Evolutionary conservation across 2,329 filamentous ascomycete species (phyloP).

Genomic region (Verticillium dahliae): DNA sequence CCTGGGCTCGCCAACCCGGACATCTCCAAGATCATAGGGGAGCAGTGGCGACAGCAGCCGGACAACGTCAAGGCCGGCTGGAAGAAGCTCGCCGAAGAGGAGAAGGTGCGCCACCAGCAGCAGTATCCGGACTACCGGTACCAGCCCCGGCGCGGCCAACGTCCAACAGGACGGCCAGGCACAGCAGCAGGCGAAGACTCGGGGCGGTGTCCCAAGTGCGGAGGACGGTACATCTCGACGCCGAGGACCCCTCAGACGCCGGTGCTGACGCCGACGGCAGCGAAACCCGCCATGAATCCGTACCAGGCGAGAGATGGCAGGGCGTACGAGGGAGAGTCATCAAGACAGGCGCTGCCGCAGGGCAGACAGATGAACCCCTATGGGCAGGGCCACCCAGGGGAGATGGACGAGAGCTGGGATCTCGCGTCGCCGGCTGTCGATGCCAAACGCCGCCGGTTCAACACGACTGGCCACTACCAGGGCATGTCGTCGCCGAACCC

Average conservation of each 20-base stretch:
- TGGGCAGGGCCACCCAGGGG: conserved; percentile 14
- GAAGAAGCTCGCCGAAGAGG: conserved; percentile 87
- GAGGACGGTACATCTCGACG: conserved; percentile 59
- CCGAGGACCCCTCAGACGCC: conserved; percentile 52
- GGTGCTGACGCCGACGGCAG: conserved; percentile 27
- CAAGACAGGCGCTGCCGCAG: conserved; percentile 5
- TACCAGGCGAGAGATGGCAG: conserved; percentile 4
- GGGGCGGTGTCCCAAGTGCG: conserved; percentile 64
- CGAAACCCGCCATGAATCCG: conserved; percentile 15
- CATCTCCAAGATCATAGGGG: conserved; percentile 94
- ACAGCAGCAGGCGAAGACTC: conserved; percentile 38
- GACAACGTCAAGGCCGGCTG: conserved; percentile 74
- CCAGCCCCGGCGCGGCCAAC: conserved; percentile 66
- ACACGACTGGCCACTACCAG: conserved; percentile 30
- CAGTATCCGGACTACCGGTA: conserved; percentile 95
- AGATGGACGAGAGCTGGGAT: conserved; percentile 29
- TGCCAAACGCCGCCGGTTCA: conserved; percentile 56
- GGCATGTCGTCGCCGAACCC: conserved; percentile 11
- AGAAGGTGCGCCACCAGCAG: conserved; percentile 81
- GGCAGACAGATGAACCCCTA: conserved; percentile 8
- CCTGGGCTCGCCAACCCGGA: conserved; percentile 92
- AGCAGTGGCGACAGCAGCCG: conserved; percentile 78
- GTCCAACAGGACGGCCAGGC: conserved; percentile 22
- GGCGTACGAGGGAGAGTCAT: conserved; percentile 5
- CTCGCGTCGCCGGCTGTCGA: conserved; percentile 43